Base-by-base conservation (phyloP, 2,329 filamentous ascomycete genomes). In the Phoma sp. region DNA sequence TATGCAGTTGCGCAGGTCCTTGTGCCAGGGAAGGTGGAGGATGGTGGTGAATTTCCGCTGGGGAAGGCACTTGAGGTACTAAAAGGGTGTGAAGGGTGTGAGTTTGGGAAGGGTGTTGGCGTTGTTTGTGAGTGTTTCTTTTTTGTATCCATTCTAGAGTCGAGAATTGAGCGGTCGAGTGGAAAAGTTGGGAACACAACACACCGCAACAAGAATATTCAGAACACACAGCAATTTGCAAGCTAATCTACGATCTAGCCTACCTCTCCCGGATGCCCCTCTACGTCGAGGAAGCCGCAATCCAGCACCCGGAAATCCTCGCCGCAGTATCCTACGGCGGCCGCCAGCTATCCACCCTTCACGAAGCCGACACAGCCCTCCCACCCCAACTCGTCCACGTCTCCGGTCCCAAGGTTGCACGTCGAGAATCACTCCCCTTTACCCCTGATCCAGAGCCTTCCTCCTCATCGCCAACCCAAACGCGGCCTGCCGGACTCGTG, bases 1-100 rank as follows among this genome's bases (percentile, higher is more conserved):
- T 90, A 84, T 60, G 77, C 83, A 0, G 85, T 90, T 3, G 84
- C 77, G 0, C 81, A 88, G 67, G 67, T 89, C 0, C 66, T 74
- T 2, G 63, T 76, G 1, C 61, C 68, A 0, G 70, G 69, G 2
- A 71, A 69, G 42, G 62, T 58, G 2, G 69, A 69, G 30, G 68
- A 73, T 54, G 69, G 65, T 1, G 69, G 66, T 7, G 72, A 74
- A 26, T 70, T 73, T 46, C 66, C 69, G 6, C 40, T 74, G 5
- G 53, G 68, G 18, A 66, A 51, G 20, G 69, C 66, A 2, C 20
- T 73, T n/a, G 59, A 67, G 2, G 38, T 49, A 5, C 53, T 74
- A 43, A 68, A 54, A 25, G 43, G 32, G 1, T 67, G 65, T 34
- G 51, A 66, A 6, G 60, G 52, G 4, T 74, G 70, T 42, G 66